phyloP scores from a whole-genome alignment of 768 basidiomycete species.

The Tulasnella sp. region DNA sequence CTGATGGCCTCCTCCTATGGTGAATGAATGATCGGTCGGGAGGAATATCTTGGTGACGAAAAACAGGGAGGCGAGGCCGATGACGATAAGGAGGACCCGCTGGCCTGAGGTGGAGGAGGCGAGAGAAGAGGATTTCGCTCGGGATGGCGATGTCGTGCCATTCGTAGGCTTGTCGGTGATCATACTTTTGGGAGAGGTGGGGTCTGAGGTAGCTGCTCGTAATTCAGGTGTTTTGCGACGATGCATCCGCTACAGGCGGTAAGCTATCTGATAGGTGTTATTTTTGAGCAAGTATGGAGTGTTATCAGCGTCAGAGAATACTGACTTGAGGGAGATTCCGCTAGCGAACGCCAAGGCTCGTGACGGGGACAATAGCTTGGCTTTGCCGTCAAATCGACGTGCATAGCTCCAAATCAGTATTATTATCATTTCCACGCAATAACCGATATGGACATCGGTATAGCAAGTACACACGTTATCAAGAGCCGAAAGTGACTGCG shows the following conservation, averaged over 20 bases:
- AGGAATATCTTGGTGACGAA: conserved; percentile 6
- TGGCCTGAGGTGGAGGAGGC: not conserved
- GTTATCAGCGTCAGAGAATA: too few relatives aligned
- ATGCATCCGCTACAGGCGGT: not conserved
- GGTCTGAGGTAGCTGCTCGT: not conserved
- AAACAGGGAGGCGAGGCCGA: conserved; percentile 6
- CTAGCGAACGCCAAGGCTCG: too few relatives aligned
- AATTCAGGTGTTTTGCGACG: conserved; percentile 11
- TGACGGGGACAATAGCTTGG: too few relatives aligned
- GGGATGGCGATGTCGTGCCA: conserved; percentile 1
- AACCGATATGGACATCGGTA: too few relatives aligned
- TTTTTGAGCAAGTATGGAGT: too few relatives aligned
- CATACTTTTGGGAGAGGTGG: not conserved
- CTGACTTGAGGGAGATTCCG: too few relatives aligned
- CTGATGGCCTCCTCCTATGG: not conserved
- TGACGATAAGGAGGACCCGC: conserved; percentile 3
- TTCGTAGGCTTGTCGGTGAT: not conserved
- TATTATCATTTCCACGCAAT: too few relatives aligned
- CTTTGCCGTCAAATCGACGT: too few relatives aligned
- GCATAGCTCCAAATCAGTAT: too few relatives aligned
- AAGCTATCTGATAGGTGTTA: not conserved
- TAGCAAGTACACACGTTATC: too few relatives aligned
- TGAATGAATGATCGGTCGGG: not conserved
- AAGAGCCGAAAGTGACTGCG: too few relatives aligned
- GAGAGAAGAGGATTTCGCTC: not conserved